Evolutionary conservation across 805 yeast genomes (phyloP).

Genomic region (Blastobotrys mokoenaii): DNA sequence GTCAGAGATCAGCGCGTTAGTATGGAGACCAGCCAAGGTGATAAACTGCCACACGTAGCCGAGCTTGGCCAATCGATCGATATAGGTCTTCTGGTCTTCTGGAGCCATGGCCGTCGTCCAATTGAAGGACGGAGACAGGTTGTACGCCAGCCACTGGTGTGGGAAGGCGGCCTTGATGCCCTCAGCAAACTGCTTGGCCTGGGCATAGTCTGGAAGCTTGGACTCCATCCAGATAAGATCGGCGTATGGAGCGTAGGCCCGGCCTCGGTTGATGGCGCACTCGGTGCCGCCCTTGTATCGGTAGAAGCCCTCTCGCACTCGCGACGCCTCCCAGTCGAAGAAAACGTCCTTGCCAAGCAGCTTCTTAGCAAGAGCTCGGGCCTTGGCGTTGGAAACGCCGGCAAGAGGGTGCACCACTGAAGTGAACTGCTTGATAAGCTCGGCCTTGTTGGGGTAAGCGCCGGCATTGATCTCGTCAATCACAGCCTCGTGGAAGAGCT

Average conservation of each 20-base stretch:
- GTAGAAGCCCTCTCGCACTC: constrained; percentile 96
- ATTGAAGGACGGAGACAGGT: constrained; percentile 94
- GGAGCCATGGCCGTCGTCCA: constrained; percentile 92
- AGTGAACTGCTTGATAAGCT: constrained; percentile 56
- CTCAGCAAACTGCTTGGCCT: constrained; percentile 89
- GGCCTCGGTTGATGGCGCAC: constrained; percentile 94
- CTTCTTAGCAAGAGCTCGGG: constrained; percentile 64
- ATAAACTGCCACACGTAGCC: constrained; percentile 98
- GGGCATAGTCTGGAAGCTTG: constrained; percentile 84
- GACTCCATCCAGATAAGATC: constrained; percentile 99
- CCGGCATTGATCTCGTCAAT: constrained; percentile 67
- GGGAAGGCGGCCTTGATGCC: constrained; percentile 81
- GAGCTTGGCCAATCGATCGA: constrained; percentile 71
- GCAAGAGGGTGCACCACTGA: constrained; percentile 66
- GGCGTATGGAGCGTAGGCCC: constrained; percentile 90
- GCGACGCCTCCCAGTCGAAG: constrained; percentile 92
- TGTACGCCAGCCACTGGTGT: constrained; percentile 92
- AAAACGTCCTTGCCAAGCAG: constrained; percentile 72
- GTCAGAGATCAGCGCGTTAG: constrained; percentile 87
- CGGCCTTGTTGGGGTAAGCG: constrained; percentile 49
- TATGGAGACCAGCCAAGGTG: constrained; percentile 93
- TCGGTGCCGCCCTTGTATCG: constrained; percentile 93
- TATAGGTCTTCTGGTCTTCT: constrained; percentile 84
- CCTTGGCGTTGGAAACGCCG: constrained; percentile 69
- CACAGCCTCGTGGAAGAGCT: constrained; percentile 87